Conservation (phyloP, 2,329 filamentous ascomycete species). For the Botryotinia globosa region DNA sequence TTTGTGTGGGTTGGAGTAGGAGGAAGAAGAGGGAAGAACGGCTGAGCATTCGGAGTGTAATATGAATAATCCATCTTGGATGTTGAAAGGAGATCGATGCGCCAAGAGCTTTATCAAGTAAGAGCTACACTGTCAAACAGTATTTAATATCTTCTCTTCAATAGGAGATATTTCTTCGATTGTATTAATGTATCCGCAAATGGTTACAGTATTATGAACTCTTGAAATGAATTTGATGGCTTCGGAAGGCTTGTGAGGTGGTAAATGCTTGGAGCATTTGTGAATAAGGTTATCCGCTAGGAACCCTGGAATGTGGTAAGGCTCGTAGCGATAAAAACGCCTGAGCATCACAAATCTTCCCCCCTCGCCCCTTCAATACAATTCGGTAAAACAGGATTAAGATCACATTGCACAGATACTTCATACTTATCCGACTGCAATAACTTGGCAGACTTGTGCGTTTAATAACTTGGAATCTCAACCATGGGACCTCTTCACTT, state of each 20-base stretch:
- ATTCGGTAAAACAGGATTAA: background rate
- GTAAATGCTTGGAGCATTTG: background rate
- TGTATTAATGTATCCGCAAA: background rate
- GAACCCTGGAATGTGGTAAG: background rate
- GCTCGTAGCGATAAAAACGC: background rate
- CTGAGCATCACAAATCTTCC: background rate
- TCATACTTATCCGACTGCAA: background rate
- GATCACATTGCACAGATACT: background rate
- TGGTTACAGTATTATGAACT: background rate
- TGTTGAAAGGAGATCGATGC: background rate
- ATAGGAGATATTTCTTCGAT: background rate
- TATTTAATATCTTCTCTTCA: background rate
- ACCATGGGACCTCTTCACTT: background rate
- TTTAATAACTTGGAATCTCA: background rate
- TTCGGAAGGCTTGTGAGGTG: background rate
- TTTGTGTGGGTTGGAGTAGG: slow-evolving; percentile 40
- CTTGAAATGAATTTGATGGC: background rate
- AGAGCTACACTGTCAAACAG: background rate
- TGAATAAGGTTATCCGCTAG: slow-evolving; percentile 2
- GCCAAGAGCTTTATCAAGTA: background rate
- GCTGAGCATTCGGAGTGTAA: slow-evolving; percentile 44
- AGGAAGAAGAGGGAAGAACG: slow-evolving; percentile 50
- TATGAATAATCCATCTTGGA: slow-evolving; percentile 55
- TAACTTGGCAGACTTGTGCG: background rate
- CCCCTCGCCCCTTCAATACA: background rate